Conservation (phyloP, 352 stramenopile species). For the Pythium scleroteichum region DNA sequence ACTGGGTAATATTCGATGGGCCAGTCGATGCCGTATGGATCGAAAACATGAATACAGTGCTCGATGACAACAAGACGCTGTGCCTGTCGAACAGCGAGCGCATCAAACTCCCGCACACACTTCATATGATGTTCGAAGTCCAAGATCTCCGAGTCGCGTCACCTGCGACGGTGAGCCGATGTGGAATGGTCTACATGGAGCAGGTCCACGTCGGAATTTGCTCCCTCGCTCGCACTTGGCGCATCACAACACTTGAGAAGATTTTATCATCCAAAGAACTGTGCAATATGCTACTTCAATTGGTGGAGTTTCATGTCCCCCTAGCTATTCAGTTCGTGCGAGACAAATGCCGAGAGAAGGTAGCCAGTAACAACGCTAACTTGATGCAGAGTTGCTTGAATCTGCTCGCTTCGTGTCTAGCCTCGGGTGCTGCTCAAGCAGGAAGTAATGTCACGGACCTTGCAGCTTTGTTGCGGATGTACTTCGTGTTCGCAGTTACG, state of each 20-base stretch:
- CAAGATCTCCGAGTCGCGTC: constrained; percentile 89
- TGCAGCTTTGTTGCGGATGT: constrained; percentile 69
- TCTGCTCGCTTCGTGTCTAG: constrained; percentile 74
- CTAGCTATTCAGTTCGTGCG: constrained; percentile 85
- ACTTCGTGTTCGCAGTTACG: constrained; percentile 86
- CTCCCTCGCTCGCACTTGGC: constrained; percentile 78
- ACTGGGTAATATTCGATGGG: constrained; percentile 92
- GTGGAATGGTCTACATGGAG: constrained; percentile 93
- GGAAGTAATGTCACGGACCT: constrained; percentile 53
- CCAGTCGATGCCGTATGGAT: constrained; percentile 93
- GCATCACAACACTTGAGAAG: constrained; percentile 69
- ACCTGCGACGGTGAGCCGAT: constrained; percentile 87
- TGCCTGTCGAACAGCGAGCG: constrained; percentile 87
- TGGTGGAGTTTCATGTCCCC: constrained; percentile 86
- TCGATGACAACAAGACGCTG: constrained; percentile 89
- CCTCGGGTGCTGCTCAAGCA: constrained; percentile 41
- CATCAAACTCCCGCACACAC: constrained; percentile 82
- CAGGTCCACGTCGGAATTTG: constrained; percentile 83
- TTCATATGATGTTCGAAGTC: constrained; percentile 95
- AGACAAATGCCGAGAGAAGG: constrained; percentile 88
- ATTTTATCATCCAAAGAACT: constrained; percentile 59
- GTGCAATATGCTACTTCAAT: constrained; percentile 60
- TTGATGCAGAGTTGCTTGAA: constrained; percentile 90
- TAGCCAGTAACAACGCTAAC: constrained; percentile 88
- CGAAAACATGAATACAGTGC: constrained; percentile 91